Evolutionary conservation across 163 green algal species (phyloP).

Genomic region (Chlamydomonas reinhardtii): DNA sequence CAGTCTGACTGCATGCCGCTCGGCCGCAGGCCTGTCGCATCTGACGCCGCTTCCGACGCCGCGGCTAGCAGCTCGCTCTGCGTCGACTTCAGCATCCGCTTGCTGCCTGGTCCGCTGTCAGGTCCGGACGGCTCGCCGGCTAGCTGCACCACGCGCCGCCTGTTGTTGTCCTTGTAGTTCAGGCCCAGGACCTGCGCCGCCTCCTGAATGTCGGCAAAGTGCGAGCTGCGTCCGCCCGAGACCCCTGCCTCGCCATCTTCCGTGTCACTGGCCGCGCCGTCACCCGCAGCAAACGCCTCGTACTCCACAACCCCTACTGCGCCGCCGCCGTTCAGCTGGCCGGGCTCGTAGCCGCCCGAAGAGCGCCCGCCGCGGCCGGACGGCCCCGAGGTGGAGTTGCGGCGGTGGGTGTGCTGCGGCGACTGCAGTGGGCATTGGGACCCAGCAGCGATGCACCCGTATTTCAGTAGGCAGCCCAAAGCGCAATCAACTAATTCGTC

Average conservation of each 20-base stretch:
- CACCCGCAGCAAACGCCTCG: not conserved
- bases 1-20: not conserved
- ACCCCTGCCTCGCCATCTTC: not conserved
- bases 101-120: not conserved
- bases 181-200: conserved; percentile 24
- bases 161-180: not conserved
- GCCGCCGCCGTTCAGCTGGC: not conserved
- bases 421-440: too few relatives aligned
- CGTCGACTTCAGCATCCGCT: not conserved
- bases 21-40: too few relatives aligned
- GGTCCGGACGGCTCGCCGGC: not conserved
- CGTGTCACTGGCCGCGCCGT: not conserved
- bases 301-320: not conserved
- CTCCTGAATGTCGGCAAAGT: not conserved
- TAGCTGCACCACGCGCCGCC: not conserved
- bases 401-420: too few relatives aligned
- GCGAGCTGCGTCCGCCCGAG: too few relatives aligned
- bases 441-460: too few relatives aligned
- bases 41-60: too few relatives aligned
- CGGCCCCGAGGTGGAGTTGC: too few relatives aligned
- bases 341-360: too few relatives aligned
- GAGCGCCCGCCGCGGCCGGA: too few relatives aligned
- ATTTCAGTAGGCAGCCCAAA: too few relatives aligned
- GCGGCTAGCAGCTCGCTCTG: not conserved
- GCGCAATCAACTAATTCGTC: too few relatives aligned